Base-by-base conservation (phyloP, 2,329 filamentous ascomycete genomes). In the Neospermospora avenae region DNA sequence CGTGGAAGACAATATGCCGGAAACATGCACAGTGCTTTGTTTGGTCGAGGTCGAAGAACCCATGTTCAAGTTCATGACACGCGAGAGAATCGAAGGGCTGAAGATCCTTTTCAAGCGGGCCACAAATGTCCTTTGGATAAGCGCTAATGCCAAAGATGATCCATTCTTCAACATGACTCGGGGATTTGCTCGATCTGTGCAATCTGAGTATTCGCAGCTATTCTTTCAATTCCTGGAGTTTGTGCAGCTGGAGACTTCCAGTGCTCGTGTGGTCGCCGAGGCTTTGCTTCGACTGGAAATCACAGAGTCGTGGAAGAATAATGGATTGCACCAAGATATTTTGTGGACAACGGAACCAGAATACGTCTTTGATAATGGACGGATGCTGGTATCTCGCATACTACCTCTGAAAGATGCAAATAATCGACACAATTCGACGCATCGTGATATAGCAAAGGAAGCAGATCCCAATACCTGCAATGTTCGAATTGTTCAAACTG, bases 11-110 rank as follows among this genome's bases (percentile, higher is more conserved):
- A n/a, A n/a, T n/a, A n/a, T n/a, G n/a, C n/a, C n/a, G n/a, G n/a
- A n/a, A n/a, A n/a, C n/a, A n/a, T n/a, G n/a, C n/a, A n/a, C n/a
- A n/a, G n/a, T n/a, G n/a, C n/a, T n/a, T n/a, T n/a, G n/a, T n/a
- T n/a, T n/a, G n/a, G n/a, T n/a, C n/a, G n/a, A n/a, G n/a, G n/a
- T n/a, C n/a, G n/a, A n/a, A n/a, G n/a, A n/a, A n/a, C n/a, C n/a
- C n/a, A n/a, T n/a, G n/a, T 67, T 71, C 39, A 59, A 64, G 6
- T 48, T 62, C n/a, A 60, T 72, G 35, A 65, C 66, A 7, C 6
- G 61, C 6, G 44, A 58, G 18, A 69, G 63, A 5, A 25, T 72
- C 39, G 65, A 67, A 13, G 63, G 57, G 3, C 51, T 64, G 58
- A 69, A 68, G 55, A 57, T 10, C 49, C 3, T 64, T 49, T 71